phyloP scores from a whole-genome alignment of 169 alveolate species.

The Blepharisma undulans region DNA sequence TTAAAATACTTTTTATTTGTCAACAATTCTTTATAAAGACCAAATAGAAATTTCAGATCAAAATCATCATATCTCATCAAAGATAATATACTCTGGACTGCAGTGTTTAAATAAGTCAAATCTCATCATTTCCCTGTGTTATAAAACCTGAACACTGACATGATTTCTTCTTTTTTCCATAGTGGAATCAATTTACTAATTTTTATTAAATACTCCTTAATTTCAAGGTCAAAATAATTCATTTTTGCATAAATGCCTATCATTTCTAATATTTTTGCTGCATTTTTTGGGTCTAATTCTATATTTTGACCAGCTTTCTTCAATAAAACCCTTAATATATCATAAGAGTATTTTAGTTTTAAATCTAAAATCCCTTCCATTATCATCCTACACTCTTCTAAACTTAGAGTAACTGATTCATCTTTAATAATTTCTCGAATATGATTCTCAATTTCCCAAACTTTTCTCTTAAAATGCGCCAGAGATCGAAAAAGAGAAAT shows the following conservation, averaged over 20 bases:
- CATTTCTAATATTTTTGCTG: neutral
- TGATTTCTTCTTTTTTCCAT: neutral
- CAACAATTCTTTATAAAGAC: neutral
- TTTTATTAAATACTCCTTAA: neutral
- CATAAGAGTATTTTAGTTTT: neutral
- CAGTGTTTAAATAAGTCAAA: no score
- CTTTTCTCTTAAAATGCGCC: neutral
- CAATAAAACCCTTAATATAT: neutral
- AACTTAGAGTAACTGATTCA: neutral
- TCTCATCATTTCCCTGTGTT: neutral
- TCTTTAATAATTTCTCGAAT: neutral
- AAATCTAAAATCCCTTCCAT: neutral
- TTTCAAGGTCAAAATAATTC: neutral
- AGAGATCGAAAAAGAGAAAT: neutral
- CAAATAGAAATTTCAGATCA: no score
- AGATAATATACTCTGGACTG: neutral
- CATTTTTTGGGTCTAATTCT: neutral
- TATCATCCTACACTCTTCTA: neutral
- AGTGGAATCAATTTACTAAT: neutral
- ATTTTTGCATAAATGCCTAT: neutral
- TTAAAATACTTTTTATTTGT: neutral
- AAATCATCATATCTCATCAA: neutral
- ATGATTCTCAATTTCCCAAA: neutral
- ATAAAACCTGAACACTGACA: neutral
- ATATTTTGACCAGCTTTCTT: neutral